Base-by-base conservation (phyloP, 495 filamentous ascomycete genomes). In the Gamarada debralockiae region DNA sequence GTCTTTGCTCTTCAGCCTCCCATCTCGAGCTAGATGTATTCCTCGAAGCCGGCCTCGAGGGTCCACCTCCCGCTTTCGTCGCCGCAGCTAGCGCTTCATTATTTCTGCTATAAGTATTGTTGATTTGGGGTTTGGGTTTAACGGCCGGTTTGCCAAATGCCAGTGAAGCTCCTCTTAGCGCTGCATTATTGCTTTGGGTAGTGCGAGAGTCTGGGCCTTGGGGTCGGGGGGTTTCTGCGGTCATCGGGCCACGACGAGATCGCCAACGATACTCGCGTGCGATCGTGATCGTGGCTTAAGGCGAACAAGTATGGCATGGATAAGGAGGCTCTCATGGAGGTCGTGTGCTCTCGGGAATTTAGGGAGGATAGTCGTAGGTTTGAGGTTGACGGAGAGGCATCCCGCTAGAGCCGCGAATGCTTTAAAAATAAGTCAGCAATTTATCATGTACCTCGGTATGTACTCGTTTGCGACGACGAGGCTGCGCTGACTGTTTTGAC, bases 121-220 rank as follows among this genome's bases (percentile, higher is more conserved):
- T 34, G 15, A 24, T 44, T 9, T 53, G 18, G 0, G 57, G 57
- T 48, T 61, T 64, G 3, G 57, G 61, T 36, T 61, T 64, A 13
- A 60, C 36, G 27, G 51, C 39, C n/a, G 57, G 61, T 22, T 56
- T 55, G 17, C 47, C 56, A 45, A 58, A 64, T 3, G 61, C 61
- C 13, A 61, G 23, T 2, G 52, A 31, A 4, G 61, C 61, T 24
- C 61, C 61, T 50, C 44, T 34, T 2, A 61, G 49, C n/a, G 61
- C 61, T 0, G 60, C 53, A 39, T 39, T 39, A 15, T 39, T n/a
- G n/a, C 6, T 15, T 39, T 4, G 4, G n/a, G 6, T 6, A 4
- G 37, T 39, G 14, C 5, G 14, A 14, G 12, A 37, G 17, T 37
- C 36, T 34, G 31, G 2, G 22, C 40, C 18, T 47, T 15, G 48